Percentiles rank a stretch among this genome's conserved stretches.
phyloP scores from a whole-genome alignment of 805 yeast species.

The Candida fluviatilis region DNA sequence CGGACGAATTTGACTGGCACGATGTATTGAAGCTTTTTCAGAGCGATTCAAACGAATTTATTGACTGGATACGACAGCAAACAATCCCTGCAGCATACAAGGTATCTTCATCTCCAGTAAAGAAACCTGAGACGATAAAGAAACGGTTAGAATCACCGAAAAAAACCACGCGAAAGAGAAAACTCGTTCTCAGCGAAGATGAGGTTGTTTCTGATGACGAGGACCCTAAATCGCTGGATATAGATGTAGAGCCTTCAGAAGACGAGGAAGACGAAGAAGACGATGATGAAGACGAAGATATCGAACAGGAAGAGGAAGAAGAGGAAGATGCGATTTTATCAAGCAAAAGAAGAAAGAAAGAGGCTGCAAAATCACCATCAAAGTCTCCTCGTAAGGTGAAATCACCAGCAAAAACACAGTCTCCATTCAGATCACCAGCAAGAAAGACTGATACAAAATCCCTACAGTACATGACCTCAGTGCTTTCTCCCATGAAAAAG shows the following conservation, averaged over 20 bases:
- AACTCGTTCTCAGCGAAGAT: constrained; percentile 10
- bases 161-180: constrained; percentile 8
- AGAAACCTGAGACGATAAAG: constrained; percentile 6
- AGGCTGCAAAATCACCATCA: constrained; percentile 6
- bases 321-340: constrained; percentile 7
- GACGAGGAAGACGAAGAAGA: constrained; percentile 3
- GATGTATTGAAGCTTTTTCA: constrained; percentile 20
- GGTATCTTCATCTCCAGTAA: constrained; percentile 3
- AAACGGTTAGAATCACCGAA: constrained; percentile 5
- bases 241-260: neutral
- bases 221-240: constrained; percentile 1
- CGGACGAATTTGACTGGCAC: constrained; percentile 38
- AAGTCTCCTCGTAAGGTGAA: constrained; percentile 3
- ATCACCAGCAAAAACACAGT: constrained; percentile 7
- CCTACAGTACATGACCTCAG: constrained; percentile 18
- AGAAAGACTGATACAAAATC: constrained; percentile 18
- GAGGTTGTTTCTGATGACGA: constrained; percentile 2
- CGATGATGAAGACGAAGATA: constrained; percentile 4
- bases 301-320: constrained; percentile 9
- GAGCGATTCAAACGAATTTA: constrained; percentile 25
- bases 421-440: constrained; percentile 12
- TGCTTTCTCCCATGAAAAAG: constrained; percentile 18
- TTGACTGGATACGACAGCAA: constrained; percentile 13
- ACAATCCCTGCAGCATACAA: constrained; percentile 24
- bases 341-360: constrained; percentile 6